Percentiles rank a stretch among this genome's conserved stretches.
These are phyloP conservation scores for bread wheat (Triticum aestivum) DNA, from an alignment of 176 grass and related monocot genomes.

Conservation along the genomic window IWGSC_CS_RefSeq_v2.1 NC_057800.1:90753509-90754008, in stretches of 20 bases:
- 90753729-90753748: neutral
- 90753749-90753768: conserved; percentile 10
- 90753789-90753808: neutral
- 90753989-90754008: neutral
- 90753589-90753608: conserved; percentile 13
- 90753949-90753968: neutral
- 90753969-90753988: neutral
- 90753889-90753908: neutral
- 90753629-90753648: neutral
- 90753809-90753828: neutral
- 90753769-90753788: neutral
- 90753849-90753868: neutral
- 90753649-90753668: neutral
- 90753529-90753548: conserved; percentile 11
- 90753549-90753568: neutral
- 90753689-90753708: neutral
- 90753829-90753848: neutral
- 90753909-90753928: neutral
- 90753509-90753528: neutral
- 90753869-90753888: neutral
- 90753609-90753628: conserved; percentile 18
- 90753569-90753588: neutral
- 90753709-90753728: neutral
- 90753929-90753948: neutral
- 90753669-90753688: conserved; percentile 1